phyloP scores from a whole-genome alignment of 176 grass and related monocot genomes.

The Lolium perenne region DNA sequence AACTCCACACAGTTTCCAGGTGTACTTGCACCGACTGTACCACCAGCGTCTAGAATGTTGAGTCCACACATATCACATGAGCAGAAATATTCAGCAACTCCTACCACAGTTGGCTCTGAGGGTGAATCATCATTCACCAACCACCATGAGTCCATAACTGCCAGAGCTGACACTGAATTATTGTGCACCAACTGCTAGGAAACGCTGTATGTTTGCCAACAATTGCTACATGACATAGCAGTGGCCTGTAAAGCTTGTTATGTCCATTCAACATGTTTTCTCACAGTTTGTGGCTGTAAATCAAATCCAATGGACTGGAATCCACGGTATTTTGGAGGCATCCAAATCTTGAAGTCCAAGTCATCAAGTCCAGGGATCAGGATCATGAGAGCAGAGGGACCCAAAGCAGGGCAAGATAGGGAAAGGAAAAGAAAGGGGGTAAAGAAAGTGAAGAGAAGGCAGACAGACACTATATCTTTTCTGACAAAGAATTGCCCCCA shows the following conservation, averaged over 20 bases:
- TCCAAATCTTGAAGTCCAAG: not conserved
- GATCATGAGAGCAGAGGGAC: constrained; percentile 22
- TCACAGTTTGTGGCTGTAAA: not conserved
- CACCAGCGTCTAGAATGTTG: constrained; percentile 4
- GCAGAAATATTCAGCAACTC: constrained; percentile 14
- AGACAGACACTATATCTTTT: constrained; percentile 43
- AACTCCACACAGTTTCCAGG: constrained; percentile 24
- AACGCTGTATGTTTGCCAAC: not conserved
- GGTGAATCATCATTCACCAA: not conserved
- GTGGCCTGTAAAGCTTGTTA: not conserved
- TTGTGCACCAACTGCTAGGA: not conserved
- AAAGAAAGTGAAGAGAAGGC: constrained; percentile 33
- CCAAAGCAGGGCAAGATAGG: constrained; percentile 21
- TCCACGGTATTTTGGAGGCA: not conserved
- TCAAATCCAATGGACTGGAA: not conserved
- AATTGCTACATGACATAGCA: constrained; percentile 6
- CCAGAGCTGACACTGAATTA: constrained; percentile 8
- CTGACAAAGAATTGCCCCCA: constrained; percentile 54
- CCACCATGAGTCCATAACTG: not conserved
- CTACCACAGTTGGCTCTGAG: constrained; percentile 6
- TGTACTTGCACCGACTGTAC: constrained; percentile 39
- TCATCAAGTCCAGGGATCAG: constrained; percentile 26
- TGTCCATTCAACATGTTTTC: not conserved
- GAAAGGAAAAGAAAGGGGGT: constrained; percentile 21
- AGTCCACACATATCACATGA: constrained; percentile 23